These are phyloP conservation scores for Lippia alba DNA, from an alignment of 305 asterid genomes.

Conservation along the genomic window DNA sequence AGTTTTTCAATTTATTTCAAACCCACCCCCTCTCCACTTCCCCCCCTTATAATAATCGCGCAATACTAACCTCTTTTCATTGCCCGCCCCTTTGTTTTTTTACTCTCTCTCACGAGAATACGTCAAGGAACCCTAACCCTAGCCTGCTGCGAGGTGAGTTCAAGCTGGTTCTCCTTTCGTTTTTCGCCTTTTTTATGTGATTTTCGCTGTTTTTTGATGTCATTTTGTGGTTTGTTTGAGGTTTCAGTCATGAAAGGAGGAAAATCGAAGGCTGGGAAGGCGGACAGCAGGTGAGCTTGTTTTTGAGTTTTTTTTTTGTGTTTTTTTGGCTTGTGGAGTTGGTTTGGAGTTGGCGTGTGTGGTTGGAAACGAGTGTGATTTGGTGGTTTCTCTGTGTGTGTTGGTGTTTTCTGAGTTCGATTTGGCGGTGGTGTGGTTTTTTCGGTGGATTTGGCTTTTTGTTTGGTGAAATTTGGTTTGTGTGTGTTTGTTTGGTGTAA, in stretches of 20 bases:
- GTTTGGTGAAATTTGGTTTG: background rate
- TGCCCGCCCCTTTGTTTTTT: slow-evolving; percentile 15
- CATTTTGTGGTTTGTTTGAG: slow-evolving; percentile 24
- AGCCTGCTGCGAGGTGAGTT: slow-evolving; percentile 36
- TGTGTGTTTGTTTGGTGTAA: background rate
- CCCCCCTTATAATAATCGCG: slow-evolving; percentile 26
- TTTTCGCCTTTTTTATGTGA: background rate
- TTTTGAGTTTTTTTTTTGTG: background rate
- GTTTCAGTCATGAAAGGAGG: slow-evolving; percentile 63
- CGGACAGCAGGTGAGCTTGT: slow-evolving; percentile 54
- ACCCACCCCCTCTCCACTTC: background rate
- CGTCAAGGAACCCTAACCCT: slow-evolving; percentile 55
- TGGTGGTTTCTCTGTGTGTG: background rate
- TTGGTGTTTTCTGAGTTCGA: background rate
- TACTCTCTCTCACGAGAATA: slow-evolving; percentile 29
- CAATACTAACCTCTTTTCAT: slow-evolving; percentile 23
- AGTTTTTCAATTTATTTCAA: slow-evolving; percentile 29
- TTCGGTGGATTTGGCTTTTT: background rate
- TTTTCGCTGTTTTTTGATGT: slow-evolving; percentile 4
- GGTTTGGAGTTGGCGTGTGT: background rate
- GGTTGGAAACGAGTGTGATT: background rate
- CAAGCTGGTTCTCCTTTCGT: background rate
- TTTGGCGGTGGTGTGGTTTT: background rate
- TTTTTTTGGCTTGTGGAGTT: background rate
- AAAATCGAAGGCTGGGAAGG: slow-evolving; percentile 64